phyloP scores from a whole-genome alignment of 2,329 filamentous ascomycete species.

The Rhynchosporium graminicola region DNA sequence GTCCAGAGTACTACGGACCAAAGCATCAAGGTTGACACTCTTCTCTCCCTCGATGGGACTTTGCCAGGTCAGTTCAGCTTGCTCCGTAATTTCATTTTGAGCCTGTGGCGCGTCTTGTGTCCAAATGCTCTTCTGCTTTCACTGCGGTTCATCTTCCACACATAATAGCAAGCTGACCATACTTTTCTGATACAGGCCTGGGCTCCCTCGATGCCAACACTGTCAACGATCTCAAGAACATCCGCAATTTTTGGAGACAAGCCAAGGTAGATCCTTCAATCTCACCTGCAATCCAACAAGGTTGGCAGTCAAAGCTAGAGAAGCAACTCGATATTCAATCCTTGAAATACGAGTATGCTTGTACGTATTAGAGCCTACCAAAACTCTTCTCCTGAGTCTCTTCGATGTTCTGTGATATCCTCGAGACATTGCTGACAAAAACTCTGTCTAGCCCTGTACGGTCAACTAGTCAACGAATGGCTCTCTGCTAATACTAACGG shows the following conservation, averaged over 20 bases:
- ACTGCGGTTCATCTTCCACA: too few relatives aligned
- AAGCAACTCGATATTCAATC: slow-evolving; percentile 49
- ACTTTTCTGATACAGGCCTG: neutral
- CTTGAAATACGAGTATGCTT: slow-evolving; percentile 55
- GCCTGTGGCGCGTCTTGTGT: too few relatives aligned
- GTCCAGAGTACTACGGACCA: slow-evolving; percentile 36
- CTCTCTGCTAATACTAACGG: slow-evolving; percentile 44
- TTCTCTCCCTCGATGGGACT: slow-evolving; percentile 38
- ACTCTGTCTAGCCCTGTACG: slow-evolving; percentile 47
- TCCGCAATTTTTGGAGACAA: slow-evolving; percentile 53
- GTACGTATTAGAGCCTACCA: too few relatives aligned
- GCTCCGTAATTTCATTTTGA: too few relatives aligned
- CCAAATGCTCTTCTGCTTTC: too few relatives aligned
- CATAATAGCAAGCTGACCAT: neutral
- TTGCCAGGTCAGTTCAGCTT: neutral
- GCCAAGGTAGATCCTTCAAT: slow-evolving; percentile 54
- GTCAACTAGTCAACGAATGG: slow-evolving; percentile 55
- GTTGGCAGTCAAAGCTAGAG: slow-evolving; percentile 50
- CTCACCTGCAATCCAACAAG: slow-evolving; percentile 46
- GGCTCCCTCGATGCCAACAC: slow-evolving; percentile 23
- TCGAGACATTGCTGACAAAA: too few relatives aligned
- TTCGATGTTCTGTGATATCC: too few relatives aligned
- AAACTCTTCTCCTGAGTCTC: too few relatives aligned
- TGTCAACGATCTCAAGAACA: slow-evolving; percentile 41
- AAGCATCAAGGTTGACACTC: slow-evolving; percentile 39